A percentile compares a stretch with the other conserved stretches of the same genome.
Conservation (phyloP, 768 basidiomycete genomes). For the Dioszegia aurantiaca region DNA sequence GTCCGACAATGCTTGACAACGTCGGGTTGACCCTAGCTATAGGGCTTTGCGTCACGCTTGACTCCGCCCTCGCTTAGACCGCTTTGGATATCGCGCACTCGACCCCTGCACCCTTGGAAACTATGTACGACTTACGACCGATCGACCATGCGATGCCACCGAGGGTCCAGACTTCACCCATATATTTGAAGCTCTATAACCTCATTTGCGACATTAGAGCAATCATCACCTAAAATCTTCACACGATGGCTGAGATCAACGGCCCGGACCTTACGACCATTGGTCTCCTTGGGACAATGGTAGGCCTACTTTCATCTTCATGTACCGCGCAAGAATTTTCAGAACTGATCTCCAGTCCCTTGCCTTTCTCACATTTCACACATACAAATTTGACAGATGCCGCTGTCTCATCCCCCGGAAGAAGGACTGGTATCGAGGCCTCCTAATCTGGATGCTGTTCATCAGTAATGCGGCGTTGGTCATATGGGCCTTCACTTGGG, state of each 20-base stretch:
- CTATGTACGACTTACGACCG: no score
- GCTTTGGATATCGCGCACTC: no score
- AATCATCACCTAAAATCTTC: not conserved
- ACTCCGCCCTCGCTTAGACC: no score
- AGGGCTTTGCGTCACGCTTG: no score
- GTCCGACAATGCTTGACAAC: no score
- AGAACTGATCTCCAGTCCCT: conserved; percentile 6
- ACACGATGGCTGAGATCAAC: not conserved
- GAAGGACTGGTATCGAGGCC: conserved; percentile 22
- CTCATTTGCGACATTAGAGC: no score
- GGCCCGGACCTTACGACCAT: not conserved
- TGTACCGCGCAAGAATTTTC: no score
- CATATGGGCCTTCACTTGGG: conserved; percentile 29
- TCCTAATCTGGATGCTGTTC: conserved; percentile 34
- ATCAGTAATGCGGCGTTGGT: conserved; percentile 18
- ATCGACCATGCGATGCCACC: no score
- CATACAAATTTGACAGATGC: conserved; percentile 34
- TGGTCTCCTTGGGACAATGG: not conserved
- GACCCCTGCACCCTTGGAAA: no score
- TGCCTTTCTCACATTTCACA: conserved; percentile 23
- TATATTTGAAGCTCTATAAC: no score
- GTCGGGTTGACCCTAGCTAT: no score
- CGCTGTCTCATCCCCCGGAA: conserved; percentile 28
- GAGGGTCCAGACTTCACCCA: no score
- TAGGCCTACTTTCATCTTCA: not conserved